phyloP scores from a whole-genome alignment of 495 filamentous ascomycete species.

The Hypoxylon lienhwacheense region DNA sequence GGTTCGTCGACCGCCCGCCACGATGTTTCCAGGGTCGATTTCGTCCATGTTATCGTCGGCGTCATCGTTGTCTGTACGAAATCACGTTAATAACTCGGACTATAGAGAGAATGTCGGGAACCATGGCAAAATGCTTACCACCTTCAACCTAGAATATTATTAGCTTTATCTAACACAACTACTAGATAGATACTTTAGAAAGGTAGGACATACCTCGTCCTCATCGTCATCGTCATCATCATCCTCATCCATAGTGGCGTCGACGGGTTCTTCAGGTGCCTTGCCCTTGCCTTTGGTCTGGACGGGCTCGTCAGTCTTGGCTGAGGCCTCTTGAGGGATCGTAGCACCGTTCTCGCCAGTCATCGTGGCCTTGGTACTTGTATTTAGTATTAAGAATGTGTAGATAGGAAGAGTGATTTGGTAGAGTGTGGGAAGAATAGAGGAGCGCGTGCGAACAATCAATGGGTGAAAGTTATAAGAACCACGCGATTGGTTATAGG shows the following conservation, averaged over 20 bases:
- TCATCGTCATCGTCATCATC: constrained; percentile 65
- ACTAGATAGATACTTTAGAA: constrained; percentile 3
- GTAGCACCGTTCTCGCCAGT: constrained; percentile 44
- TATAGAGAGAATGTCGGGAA: constrained; percentile 10
- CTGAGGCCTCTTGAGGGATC: constrained; percentile 34
- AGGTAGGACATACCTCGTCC: constrained; percentile 56
- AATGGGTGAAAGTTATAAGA: constrained; percentile 23
- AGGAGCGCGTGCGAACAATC: constrained; percentile 18
- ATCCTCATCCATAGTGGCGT: constrained; percentile 69
- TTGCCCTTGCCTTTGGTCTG: constrained; percentile 64
- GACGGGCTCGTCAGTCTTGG: constrained; percentile 36
- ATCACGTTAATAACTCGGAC: constrained; percentile 15
- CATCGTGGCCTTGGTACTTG: constrained; percentile 41
- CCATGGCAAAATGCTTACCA: constrained; percentile 42
- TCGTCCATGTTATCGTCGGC: constrained; percentile 85
- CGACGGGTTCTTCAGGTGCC: constrained; percentile 53
- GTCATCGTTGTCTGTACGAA: constrained; percentile 59
- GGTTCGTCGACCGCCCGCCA: constrained; percentile 75
- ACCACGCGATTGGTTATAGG: constrained; percentile 30
- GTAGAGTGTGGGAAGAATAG: constrained; percentile 1
- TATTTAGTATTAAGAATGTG: constrained; percentile 4
- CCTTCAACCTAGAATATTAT: constrained; percentile 39
- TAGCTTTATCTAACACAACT: constrained; percentile 21
- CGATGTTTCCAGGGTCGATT: constrained; percentile 87
- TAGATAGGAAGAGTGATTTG: background rate